phyloP scores from a whole-genome alignment of 495 filamentous ascomycete genomes.

The Daldinia concentrica region DNA sequence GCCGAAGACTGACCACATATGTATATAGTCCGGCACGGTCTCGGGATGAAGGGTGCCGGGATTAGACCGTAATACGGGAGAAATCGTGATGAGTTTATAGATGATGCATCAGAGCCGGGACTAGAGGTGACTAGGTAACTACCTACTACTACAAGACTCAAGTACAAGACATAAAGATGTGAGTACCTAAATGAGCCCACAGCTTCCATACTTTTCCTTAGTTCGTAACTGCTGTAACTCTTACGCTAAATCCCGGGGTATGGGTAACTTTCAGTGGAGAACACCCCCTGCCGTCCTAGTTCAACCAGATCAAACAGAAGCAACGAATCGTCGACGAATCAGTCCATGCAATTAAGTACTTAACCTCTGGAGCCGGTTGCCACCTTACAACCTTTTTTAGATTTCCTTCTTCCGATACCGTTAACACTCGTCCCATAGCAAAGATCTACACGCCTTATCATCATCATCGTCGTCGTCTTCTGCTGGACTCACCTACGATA shows the following conservation, averaged over 20 bases:
- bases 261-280: conserved; percentile 10
- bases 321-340: conserved; percentile 30
- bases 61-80: conserved; percentile 29
- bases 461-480: not conserved
- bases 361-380: not conserved
- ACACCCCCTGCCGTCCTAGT: not conserved
- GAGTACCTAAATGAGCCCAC: not conserved
- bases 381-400: conserved; percentile 13
- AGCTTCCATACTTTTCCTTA: not conserved
- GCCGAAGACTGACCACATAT: conserved; percentile 1
- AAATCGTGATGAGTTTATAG: conserved; percentile 14
- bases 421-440: conserved; percentile 6
- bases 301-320: not conserved
- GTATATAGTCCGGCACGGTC: conserved; percentile 7
- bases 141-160: not conserved
- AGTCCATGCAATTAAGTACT: conserved; percentile 19
- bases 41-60: conserved; percentile 26
- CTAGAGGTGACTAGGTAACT: not conserved
- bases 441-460: not conserved
- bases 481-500: not conserved
- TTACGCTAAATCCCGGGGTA: conserved; percentile 39
- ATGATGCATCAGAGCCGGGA: conserved; percentile 8
- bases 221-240: not conserved
- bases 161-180: not conserved
- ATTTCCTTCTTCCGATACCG: conserved; percentile 17